Evolutionary conservation across 2,329 filamentous ascomycete species (phyloP).

Genomic region (Eutypella sp.): DNA sequence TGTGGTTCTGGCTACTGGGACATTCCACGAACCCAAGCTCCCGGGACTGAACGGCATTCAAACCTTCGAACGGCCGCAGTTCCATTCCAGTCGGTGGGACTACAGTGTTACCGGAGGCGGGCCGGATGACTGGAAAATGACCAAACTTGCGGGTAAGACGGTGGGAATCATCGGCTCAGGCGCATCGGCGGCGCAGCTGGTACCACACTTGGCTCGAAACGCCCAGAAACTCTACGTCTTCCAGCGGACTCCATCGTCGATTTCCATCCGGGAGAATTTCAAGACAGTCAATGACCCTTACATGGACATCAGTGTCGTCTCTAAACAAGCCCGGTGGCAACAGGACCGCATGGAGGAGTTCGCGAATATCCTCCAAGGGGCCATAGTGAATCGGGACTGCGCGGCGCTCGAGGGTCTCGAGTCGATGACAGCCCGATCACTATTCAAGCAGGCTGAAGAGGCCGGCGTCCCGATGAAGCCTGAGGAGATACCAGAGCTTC

Average conservation of each 20-base stretch:
- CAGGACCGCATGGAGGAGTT: slow-evolving; percentile 34
- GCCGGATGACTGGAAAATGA: slow-evolving; percentile 7
- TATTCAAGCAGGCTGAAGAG: too few relatives aligned
- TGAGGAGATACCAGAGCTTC: slow-evolving; percentile 17
- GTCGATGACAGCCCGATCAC: too few relatives aligned
- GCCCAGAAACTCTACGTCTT: slow-evolving; percentile 34
- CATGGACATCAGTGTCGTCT: neutral
- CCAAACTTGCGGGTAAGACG: slow-evolving; percentile 28
- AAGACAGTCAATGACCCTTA: neutral
- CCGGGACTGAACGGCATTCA: neutral
- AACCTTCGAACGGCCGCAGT: neutral
- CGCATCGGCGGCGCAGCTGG: slow-evolving; percentile 18
- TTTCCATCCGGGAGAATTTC: slow-evolving; percentile 24
- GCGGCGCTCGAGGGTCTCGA: slow-evolving; percentile 24
- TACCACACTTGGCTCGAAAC: slow-evolving; percentile 24
- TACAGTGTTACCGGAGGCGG: neutral
- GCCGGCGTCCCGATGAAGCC: slow-evolving; percentile 20
- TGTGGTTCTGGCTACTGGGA: neutral
- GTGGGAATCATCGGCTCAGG: slow-evolving; percentile 23
- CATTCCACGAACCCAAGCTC: neutral
- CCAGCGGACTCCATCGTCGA: slow-evolving; percentile 31
- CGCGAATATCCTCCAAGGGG: slow-evolving; percentile 25
- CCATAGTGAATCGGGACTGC: slow-evolving; percentile 36
- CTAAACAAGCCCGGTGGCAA: slow-evolving; percentile 30
- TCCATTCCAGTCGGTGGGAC: neutral